These are phyloP conservation scores for Arxiozyma bovina DNA, from an alignment of 1,139 yeast genomes.

Conservation along the genomic window DNA sequence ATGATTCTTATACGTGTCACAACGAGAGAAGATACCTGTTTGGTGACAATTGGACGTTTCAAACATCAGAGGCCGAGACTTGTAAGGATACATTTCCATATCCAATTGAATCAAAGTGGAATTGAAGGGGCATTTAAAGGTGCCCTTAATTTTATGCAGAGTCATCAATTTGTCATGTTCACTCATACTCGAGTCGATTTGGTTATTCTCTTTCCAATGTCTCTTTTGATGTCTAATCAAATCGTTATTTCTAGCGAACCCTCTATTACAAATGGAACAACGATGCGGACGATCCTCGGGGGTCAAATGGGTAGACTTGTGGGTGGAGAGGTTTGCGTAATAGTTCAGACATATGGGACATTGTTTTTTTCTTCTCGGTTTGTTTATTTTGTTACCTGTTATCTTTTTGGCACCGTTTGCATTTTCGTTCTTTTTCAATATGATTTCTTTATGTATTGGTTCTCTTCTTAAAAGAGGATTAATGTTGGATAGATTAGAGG, in stretches of 20 bases:
- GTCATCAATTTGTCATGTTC: slow-evolving; percentile 21
- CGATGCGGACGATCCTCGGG: slow-evolving; percentile 69
- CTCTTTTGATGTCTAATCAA: slow-evolving; percentile 74
- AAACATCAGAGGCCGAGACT: slow-evolving; percentile 17
- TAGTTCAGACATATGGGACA: slow-evolving; percentile 73
- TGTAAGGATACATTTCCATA: slow-evolving; percentile 25
- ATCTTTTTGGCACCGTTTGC: background rate
- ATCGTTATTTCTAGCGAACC: slow-evolving; percentile 85
- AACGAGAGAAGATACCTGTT: slow-evolving; percentile 75
- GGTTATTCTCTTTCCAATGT: slow-evolving; percentile 58
- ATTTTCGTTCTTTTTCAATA: background rate
- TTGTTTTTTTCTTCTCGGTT: slow-evolving; percentile 67
- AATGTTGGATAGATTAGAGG: background rate
- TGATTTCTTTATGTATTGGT: background rate
- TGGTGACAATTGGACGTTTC: slow-evolving; percentile 49
- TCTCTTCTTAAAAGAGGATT: background rate
- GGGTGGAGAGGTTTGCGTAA: slow-evolving; percentile 78
- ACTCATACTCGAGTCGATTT: background rate
- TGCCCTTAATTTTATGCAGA: slow-evolving; percentile 34
- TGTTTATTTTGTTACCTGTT: slow-evolving; percentile 14
- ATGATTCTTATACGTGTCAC: slow-evolving; percentile 89
- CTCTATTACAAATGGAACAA: slow-evolving; percentile 70
- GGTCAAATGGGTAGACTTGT: slow-evolving; percentile 69
- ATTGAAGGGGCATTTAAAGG: slow-evolving; percentile 41
- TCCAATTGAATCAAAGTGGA: slow-evolving; percentile 26